Evolutionary conservation across 768 basidiomycete species (phyloP).

Genomic region (Lactifluus echinatus): DNA sequence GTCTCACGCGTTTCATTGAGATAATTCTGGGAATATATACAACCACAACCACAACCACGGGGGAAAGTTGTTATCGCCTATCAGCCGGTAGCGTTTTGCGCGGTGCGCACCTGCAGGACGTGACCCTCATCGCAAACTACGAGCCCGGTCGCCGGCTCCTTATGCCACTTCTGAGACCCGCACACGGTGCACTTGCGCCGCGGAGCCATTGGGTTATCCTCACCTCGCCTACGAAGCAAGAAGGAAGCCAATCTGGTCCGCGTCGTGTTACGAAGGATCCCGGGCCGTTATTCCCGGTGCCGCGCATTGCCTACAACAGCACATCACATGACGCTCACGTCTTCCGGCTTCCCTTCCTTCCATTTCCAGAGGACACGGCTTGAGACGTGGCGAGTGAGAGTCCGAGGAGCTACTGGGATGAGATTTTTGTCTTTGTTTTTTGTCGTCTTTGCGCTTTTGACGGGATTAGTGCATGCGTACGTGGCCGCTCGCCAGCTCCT

Average conservation of each 20-base stretch:
- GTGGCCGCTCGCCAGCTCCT: conserved; percentile 25
- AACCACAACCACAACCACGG: not conserved
- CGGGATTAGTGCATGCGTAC: conserved; percentile 50
- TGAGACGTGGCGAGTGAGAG: too few species aligned
- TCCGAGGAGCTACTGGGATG: too few species aligned
- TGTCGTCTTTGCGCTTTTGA: conserved; percentile 43
- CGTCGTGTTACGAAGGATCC: not conserved
- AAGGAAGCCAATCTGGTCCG: too few species aligned
- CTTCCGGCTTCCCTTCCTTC: not conserved
- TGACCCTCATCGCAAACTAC: conserved; percentile 89
- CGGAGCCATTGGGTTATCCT: conserved; percentile 50
- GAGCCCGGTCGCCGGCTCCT: conserved; percentile 70
- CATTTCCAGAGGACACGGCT: too few species aligned
- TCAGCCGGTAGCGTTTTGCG: not conserved
- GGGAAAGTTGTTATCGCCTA: not conserved
- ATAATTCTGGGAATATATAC: conserved; percentile 54
- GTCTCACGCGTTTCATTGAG: conserved; percentile 69
- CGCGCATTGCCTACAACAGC: too few species aligned
- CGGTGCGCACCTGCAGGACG: conserved; percentile 59
- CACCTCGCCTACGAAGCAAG: not conserved
- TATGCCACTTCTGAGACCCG: conserved; percentile 81
- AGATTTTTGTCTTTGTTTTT: conserved; percentile 40
- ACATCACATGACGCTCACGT: too few species aligned
- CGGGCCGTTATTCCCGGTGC: conserved; percentile 1
- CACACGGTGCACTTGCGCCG: conserved; percentile 67